These are phyloP conservation scores for Podospora bellae-mahoneyi DNA, from an alignment of 495 filamentous ascomycete species.

Conservation along the genomic window DNA sequence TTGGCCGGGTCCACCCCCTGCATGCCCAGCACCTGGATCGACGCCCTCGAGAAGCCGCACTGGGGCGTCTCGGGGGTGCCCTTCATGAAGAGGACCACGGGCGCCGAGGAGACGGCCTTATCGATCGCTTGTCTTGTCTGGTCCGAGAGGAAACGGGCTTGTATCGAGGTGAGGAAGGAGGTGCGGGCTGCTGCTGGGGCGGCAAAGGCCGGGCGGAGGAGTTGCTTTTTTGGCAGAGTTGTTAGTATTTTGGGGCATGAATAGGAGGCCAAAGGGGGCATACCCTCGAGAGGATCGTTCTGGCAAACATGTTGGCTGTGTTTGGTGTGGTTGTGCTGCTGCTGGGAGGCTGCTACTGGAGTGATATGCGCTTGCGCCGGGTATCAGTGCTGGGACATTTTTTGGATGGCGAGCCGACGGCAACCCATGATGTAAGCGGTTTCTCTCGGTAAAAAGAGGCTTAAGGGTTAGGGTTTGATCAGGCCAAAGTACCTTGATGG, in stretches of 20 bases:
- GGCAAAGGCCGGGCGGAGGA: conserved; percentile 17
- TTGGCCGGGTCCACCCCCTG: conserved; percentile 96
- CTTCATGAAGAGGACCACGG: conserved; percentile 98
- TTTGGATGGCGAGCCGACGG: conserved; percentile 10
- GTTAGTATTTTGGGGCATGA: not conserved
- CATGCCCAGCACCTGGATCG: conserved; percentile 87
- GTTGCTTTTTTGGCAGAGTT: conserved; percentile 13
- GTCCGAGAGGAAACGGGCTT: conserved; percentile 65
- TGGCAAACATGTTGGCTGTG: conserved; percentile 26
- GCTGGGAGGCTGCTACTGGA: conserved; percentile 2
- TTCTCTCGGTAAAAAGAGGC: not conserved
- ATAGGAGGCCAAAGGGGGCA: not conserved
- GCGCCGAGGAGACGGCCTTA: conserved; percentile 75
- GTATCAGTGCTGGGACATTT: conserved; percentile 6
- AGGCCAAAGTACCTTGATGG: not conserved
- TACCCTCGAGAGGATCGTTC: conserved; percentile 30
- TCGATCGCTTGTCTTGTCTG: conserved; percentile 78
- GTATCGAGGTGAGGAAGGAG: not conserved
- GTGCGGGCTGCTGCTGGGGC: not conserved
- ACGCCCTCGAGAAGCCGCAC: conserved; percentile 94
- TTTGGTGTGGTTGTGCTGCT: conserved; percentile 2
- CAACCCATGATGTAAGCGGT: conserved; percentile 5
- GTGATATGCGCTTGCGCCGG: conserved; percentile 1
- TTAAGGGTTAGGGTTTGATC: conserved; percentile 1
- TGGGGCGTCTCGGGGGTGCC: conserved; percentile 96